phyloP scores from a whole-genome alignment of 2,329 filamentous ascomycete species.

The Coniochaeta pulveracea region DNA sequence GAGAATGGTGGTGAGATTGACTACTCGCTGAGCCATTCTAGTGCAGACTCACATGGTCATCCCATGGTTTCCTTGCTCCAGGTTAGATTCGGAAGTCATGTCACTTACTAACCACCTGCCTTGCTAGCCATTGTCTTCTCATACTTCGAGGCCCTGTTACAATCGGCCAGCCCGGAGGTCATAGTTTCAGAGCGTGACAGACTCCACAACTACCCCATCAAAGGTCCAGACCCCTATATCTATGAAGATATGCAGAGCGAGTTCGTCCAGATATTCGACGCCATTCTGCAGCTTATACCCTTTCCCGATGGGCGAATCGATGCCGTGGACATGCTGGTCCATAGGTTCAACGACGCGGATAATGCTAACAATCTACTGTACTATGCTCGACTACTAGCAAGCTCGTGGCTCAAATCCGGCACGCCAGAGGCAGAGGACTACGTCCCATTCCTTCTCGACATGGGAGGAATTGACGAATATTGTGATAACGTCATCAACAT shows the following conservation, averaged over 20 bases:
- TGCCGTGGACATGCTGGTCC: conserved; percentile 40
- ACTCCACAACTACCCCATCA: conserved; percentile 25
- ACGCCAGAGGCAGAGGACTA: conserved; percentile 53
- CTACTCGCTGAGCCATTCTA: no score
- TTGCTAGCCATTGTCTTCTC: conserved; percentile 73
- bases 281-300: no score
- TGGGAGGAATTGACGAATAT: conserved; percentile 52
- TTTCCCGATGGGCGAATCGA: no score
- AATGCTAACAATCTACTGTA: conserved; percentile 71
- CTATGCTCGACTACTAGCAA: conserved; percentile 71
- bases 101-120: conserved; percentile 11
- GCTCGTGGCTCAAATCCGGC: conserved; percentile 65
- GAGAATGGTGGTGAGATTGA: no score
- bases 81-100: no score
- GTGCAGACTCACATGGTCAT: no score
- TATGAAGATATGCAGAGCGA: conserved; percentile 79
- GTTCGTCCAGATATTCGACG: no score
- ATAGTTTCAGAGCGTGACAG: conserved; percentile 62
- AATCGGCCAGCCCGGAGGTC: conserved; percentile 49
- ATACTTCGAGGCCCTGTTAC: conserved; percentile 80
- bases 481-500: conserved; percentile 62
- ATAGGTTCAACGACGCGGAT: conserved; percentile 62
- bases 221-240: no score
- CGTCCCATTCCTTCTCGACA: conserved; percentile 53
- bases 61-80: no score